A percentile compares a stretch with the other conserved stretches of the same genome.
These are phyloP conservation scores for Leishmania lainsoni DNA, from an alignment of 208 protist species.

Conservation along the genomic window DNA sequence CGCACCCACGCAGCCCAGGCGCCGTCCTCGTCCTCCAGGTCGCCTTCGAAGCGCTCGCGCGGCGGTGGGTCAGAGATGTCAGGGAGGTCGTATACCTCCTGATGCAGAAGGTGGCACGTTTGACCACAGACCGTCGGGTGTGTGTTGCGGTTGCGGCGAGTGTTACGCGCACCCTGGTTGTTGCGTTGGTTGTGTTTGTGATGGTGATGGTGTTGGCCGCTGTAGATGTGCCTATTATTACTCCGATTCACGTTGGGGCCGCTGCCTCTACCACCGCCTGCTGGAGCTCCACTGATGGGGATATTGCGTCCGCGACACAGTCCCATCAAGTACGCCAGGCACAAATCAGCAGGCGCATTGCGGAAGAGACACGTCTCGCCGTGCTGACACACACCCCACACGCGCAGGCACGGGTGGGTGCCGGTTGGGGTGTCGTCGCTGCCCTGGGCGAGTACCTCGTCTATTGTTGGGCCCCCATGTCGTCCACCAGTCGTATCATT, in stretches of 20 bases:
- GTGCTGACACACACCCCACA: constrained; percentile 78
- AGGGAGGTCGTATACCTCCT: constrained; percentile 62
- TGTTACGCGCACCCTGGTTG: background rate
- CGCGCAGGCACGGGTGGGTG: constrained; percentile 69
- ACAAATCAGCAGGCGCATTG: constrained; percentile 69
- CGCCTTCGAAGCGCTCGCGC: constrained; percentile 38
- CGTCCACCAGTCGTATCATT: constrained; percentile 1
- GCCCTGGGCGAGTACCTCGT: constrained; percentile 21
- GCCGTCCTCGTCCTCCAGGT: constrained; percentile 43
- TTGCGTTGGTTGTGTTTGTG: background rate
- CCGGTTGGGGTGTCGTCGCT: background rate
- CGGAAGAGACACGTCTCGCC: constrained; percentile 76
- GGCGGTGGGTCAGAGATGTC: constrained; percentile 37
- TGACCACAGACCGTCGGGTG: background rate
- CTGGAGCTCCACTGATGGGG: constrained; percentile 5
- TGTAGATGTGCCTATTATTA: background rate
- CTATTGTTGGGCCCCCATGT: constrained; percentile 16
- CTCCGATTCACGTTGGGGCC: background rate
- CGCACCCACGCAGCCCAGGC: constrained; percentile 67
- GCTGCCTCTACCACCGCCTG: constrained; percentile 7
- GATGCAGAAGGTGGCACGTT: constrained; percentile 52
- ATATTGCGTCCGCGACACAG: constrained; percentile 44
- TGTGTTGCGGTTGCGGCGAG: background rate
- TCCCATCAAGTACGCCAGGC: constrained; percentile 79
- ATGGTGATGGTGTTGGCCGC: constrained; percentile 3